These are phyloP conservation scores for Gastrolobium villosum DNA, from an alignment of 306 rosid species.

Conservation along the genomic window DNA sequence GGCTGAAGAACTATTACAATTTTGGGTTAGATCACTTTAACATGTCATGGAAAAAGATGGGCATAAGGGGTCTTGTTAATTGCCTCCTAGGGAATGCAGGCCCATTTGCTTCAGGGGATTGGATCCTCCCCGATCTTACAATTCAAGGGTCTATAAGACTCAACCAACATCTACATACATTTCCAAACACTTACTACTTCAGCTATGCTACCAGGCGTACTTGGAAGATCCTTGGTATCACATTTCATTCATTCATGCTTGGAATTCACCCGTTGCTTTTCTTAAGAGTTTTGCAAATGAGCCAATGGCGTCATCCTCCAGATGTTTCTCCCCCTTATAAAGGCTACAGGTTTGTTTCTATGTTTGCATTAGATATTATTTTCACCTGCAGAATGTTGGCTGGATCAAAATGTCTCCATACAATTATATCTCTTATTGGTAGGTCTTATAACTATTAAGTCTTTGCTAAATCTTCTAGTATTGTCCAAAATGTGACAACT, in stretches of 20 bases:
- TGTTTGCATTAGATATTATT: background rate
- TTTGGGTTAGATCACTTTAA: slow-evolving; percentile 88
- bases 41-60: slow-evolving; percentile 71
- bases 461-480: too few species aligned
- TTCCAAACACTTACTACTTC: slow-evolving; percentile 78
- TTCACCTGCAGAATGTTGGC: background rate
- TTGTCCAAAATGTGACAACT: too few species aligned
- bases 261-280: slow-evolving; percentile 76
- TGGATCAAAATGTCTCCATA: too few species aligned
- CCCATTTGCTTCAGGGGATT: slow-evolving; percentile 78
- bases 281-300: slow-evolving; percentile 76
- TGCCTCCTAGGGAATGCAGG: slow-evolving; percentile 72
- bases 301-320: slow-evolving; percentile 81
- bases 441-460: too few species aligned
- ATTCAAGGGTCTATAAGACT: slow-evolving; percentile 76
- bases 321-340: slow-evolving; percentile 76
- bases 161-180: slow-evolving; percentile 61
- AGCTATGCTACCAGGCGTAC: slow-evolving; percentile 87
- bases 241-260: slow-evolving; percentile 67
- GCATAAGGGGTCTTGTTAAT: slow-evolving; percentile 72
- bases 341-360: slow-evolving; percentile 66
- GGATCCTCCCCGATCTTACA: slow-evolving; percentile 89
- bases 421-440: too few species aligned
- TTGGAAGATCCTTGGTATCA: slow-evolving; percentile 67
- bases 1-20: slow-evolving; percentile 73